phyloP scores from a whole-genome alignment of 1,139 yeast genomes.

The Pichia sp. region DNA sequence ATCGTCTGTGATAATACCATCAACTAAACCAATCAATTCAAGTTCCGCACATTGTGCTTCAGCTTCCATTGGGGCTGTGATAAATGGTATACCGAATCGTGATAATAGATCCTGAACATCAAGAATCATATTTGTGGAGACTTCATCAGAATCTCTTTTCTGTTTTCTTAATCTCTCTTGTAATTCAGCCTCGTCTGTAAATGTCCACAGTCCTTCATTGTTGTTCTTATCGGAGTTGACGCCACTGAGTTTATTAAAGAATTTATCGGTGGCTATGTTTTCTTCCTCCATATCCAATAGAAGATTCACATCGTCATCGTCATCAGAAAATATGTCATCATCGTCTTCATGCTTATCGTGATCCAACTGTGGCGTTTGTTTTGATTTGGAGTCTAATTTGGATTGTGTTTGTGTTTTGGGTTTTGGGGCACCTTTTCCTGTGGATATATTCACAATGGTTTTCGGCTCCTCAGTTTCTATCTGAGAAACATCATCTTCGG shows the following conservation, averaged over 20 bases:
- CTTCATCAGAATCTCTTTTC: slow-evolving; percentile 88
- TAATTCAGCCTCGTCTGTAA: slow-evolving; percentile 52
- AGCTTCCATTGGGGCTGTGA: slow-evolving; percentile 98
- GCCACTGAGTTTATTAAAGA: slow-evolving; percentile 36
- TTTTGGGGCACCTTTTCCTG: too few relatives aligned
- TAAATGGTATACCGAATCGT: slow-evolving; percentile 89
- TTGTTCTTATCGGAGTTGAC: slow-evolving; percentile 35
- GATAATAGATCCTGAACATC: slow-evolving; percentile 88
- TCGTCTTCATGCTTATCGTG: slow-evolving; percentile 22
- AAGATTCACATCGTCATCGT: slow-evolving; percentile 71
- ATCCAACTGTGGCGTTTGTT: background rate
- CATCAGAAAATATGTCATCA: slow-evolving; percentile 72
- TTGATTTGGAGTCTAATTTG: background rate
- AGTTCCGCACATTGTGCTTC: slow-evolving; percentile 97
- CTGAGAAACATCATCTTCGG: too few relatives aligned
- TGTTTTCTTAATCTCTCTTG: slow-evolving; percentile 64
- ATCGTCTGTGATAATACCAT: slow-evolving; percentile 96
- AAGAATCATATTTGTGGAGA: slow-evolving; percentile 77
- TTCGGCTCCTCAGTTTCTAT: too few relatives aligned
- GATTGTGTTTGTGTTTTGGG: background rate
- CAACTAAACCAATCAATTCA: slow-evolving; percentile 65
- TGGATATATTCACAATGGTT: too few relatives aligned
- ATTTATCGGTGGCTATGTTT: slow-evolving; percentile 66
- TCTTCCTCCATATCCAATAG: slow-evolving; percentile 64
- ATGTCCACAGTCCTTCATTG: slow-evolving; percentile 33